Percentiles rank a stretch among this genome's conserved stretches.
These are phyloP conservation scores for Colletotrichum sp. DNA, from an alignment of 2,329 filamentous ascomycete species.

Conservation along the genomic window DNA sequence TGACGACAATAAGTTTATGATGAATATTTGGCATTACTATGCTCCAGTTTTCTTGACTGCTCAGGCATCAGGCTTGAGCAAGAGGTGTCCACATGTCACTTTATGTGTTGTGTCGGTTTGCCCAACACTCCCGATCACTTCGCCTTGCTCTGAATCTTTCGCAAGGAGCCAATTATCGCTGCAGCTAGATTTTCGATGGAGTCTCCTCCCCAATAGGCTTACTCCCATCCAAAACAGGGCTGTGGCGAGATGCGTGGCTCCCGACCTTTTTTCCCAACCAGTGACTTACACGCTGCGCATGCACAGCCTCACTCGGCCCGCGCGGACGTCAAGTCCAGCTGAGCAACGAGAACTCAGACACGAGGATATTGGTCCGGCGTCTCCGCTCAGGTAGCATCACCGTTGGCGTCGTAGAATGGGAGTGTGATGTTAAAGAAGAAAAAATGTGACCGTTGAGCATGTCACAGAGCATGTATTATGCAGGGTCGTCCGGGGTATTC, in stretches of 20 bases:
- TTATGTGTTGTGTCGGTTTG: background rate
- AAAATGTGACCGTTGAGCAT: background rate
- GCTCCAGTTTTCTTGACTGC: background rate
- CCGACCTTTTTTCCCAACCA: background rate
- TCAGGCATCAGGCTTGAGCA: background rate
- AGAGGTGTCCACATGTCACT: background rate
- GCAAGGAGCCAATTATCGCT: background rate
- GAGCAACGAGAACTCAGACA: background rate
- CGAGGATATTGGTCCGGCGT: background rate
- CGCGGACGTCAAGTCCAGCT: background rate
- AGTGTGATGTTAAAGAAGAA: background rate
- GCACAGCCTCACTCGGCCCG: slow-evolving; percentile 2
- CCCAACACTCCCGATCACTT: background rate
- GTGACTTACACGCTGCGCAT: background rate
- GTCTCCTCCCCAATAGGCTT: background rate
- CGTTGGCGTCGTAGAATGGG: background rate
- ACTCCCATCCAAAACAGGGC: background rate
- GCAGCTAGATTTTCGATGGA: background rate
- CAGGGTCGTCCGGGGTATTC: background rate
- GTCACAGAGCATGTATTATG: background rate
- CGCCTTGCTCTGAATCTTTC: background rate
- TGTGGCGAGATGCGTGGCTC: background rate
- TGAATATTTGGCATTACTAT: background rate
- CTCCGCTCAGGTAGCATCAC: background rate
- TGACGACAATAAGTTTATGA: background rate